A percentile compares a stretch with the other conserved stretches of the same genome.
Conservation (phyloP, 768 basidiomycete species). For the Lentinula detonsa region DNA sequence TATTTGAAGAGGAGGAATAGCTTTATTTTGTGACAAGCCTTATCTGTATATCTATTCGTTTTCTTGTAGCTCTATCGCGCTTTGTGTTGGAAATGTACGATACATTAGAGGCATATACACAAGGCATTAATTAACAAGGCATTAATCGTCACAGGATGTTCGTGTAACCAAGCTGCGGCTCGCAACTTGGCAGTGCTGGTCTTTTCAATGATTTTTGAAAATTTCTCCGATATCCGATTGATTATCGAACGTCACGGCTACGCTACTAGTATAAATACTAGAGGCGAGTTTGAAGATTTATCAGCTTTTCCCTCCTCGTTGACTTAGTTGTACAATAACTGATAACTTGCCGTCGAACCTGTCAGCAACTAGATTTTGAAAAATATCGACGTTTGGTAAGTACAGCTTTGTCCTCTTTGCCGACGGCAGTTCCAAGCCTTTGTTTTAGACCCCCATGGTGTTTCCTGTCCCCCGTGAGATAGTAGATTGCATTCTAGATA, state of each 20-base stretch:
- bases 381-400: neutral
- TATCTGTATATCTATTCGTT: neutral
- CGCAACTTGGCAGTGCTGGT: too few relatives aligned
- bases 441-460: neutral
- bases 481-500: constrained; percentile 14
- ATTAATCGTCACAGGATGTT: too few relatives aligned
- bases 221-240: neutral
- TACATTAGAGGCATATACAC: too few relatives aligned
- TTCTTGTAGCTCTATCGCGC: too few relatives aligned
- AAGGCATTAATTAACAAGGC: too few relatives aligned
- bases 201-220: neutral
- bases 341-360: too few relatives aligned
- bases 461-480: constrained; percentile 11
- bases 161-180: too few relatives aligned
- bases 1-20: neutral
- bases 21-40: neutral
- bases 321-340: too few relatives aligned
- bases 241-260: too few relatives aligned
- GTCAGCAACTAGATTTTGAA: too few relatives aligned
- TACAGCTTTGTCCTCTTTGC: neutral
- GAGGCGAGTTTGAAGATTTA: neutral
- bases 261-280: neutral
- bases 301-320: too few relatives aligned
- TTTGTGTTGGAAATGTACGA: too few relatives aligned
- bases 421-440: neutral